These are phyloP conservation scores for Venturia pyrina DNA, from an alignment of 2,329 filamentous ascomycete genomes.

Conservation along the genomic window DNA sequence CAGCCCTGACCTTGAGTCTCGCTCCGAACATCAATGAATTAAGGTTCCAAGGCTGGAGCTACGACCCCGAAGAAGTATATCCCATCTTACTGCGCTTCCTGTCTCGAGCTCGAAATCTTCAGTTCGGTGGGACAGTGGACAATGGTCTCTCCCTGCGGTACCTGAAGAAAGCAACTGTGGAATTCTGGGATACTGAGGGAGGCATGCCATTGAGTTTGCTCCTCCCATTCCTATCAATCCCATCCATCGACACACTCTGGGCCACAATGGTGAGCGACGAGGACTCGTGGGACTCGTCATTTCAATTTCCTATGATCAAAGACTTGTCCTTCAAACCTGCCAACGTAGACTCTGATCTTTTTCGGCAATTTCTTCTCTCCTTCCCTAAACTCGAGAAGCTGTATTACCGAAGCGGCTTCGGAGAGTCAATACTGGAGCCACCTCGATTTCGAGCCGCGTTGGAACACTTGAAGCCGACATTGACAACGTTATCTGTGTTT, in stretches of 20 bases:
- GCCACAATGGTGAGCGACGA: neutral
- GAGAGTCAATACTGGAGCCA: neutral
- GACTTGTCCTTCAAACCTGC: neutral
- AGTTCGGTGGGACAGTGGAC: neutral
- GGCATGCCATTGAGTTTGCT: neutral
- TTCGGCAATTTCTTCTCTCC: neutral
- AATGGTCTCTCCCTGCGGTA: neutral
- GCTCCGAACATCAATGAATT: neutral
- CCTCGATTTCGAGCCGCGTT: neutral
- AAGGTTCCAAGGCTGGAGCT: neutral
- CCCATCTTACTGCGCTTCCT: neutral
- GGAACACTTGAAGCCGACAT: neutral
- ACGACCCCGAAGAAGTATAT: neutral
- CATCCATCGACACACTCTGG: neutral
- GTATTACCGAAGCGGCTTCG: slow-evolving; percentile 1
- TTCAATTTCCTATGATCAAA: neutral
- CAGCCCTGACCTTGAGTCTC: neutral
- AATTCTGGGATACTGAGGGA: neutral
- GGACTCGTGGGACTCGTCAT: neutral
- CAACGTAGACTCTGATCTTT: neutral
- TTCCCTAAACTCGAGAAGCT: neutral
- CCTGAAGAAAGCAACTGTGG: neutral
- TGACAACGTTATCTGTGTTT: neutral
- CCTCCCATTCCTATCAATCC: neutral
- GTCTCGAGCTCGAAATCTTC: neutral